phyloP scores from a whole-genome alignment of 2,329 filamentous ascomycete genomes.

The Aspergillus transmontanensis region DNA sequence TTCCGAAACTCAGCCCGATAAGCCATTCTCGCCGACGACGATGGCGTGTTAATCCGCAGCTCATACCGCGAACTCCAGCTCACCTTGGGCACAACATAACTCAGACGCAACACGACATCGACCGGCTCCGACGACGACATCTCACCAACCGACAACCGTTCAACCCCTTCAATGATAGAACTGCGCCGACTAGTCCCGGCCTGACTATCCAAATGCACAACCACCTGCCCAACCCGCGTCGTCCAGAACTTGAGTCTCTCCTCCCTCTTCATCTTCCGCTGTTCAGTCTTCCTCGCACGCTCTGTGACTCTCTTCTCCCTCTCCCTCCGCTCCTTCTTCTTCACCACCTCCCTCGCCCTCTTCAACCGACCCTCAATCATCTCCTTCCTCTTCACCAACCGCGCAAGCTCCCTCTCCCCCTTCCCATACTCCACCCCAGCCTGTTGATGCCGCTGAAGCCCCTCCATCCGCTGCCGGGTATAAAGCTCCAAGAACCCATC shows the following conservation, averaged over 20 bases:
- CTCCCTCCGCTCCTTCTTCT: constrained; percentile 18
- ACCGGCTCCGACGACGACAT: constrained; percentile 10
- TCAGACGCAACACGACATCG: constrained; percentile 49
- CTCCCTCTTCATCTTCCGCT: constrained; percentile 28
- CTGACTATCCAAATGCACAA: constrained; percentile 39
- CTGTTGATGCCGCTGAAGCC: constrained; percentile 26
- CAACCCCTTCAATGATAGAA: constrained; percentile 19
- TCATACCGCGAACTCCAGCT: constrained; percentile 66
- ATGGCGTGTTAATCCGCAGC: constrained; percentile 60
- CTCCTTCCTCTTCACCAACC: constrained; percentile 12
- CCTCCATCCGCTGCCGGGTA: constrained; percentile 27
- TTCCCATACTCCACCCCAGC: constrained; percentile 28
- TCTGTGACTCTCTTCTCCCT: constrained; percentile 25
- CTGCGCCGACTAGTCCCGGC: constrained; percentile 19
- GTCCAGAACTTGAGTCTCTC: constrained; percentile 43
- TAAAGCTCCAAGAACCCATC: constrained; percentile 40
- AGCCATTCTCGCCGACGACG: constrained; percentile 55
- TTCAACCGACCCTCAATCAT: constrained; percentile 25
- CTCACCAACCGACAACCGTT: constrained; percentile 18
- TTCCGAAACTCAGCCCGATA: constrained; percentile 68
- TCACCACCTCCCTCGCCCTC: constrained; percentile 25
- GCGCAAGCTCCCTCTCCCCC: constrained; percentile 29
- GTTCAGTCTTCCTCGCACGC: constrained; percentile 19
- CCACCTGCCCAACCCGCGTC: constrained; percentile 34
- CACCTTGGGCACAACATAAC: constrained; percentile 61